Base-by-base conservation (phyloP, 805 yeast species). In the Kuraishia hungarica region DNA sequence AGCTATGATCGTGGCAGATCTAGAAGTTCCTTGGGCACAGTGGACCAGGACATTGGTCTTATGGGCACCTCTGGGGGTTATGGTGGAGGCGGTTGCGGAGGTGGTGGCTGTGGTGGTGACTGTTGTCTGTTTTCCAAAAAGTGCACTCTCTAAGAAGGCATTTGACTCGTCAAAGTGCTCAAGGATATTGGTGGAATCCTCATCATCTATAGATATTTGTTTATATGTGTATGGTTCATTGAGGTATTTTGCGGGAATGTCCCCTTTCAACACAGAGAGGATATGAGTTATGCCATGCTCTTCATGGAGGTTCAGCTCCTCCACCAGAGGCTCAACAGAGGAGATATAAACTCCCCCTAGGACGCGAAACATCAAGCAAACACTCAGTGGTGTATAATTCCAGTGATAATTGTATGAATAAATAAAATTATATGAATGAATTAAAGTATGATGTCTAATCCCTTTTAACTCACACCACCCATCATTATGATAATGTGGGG, bases 281-380 rank as follows among this genome's bases (percentile, higher is more conserved):
- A 94, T 80, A 64, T 87, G 89, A 0, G 89, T 79, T 49, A 94
- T 84, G 10, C 80, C 78, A 60, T 77, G 70, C 22, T 79, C 74
- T 22, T 73, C 72, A 29, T 68, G 70, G 49, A 89, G 68, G 49
- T 86, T 82, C 15, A 75, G 68, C 48, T 72, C 77, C 2, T 81
- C 76, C 17, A 78, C 71, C 22, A 91, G 70, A 0, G 96, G 87
- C 53, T 79, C 81, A 21, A 86, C 72, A 0, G 94, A 82, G 3
- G 97, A 91, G 17, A 93, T 68, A 69, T 83, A 88, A 1, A 93
- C 77, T 8, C 85, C 84, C 24, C 96, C 96, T n/a, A 89, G 68
- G n/a, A 91, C 78, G 62, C 96, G 75, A 55, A 80, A 75, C 57
- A 78, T 66, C 24, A 70, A 64, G n/a, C 19, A 26, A n/a, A 26